Conservation (phyloP, 768 basidiomycete genomes). For the Podaxis rugospora region DNA sequence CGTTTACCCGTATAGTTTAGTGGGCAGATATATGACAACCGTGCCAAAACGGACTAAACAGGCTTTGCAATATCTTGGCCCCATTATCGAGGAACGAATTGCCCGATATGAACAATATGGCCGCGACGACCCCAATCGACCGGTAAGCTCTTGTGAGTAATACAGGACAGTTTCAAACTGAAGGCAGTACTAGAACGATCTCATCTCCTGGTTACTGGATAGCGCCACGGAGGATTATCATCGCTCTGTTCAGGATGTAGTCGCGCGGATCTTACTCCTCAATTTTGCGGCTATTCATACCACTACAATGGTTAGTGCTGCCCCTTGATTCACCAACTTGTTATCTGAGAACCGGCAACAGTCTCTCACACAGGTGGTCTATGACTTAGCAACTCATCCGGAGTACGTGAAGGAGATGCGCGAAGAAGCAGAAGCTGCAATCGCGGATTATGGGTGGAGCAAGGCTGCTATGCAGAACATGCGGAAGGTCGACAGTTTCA, state of each 20-base stretch:
- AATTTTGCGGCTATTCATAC: conserved; percentile 42
- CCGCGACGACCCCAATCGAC: neutral
- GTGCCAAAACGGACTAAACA: conserved; percentile 6
- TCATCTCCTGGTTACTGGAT: conserved; percentile 39
- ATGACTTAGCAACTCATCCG: conserved; percentile 1
- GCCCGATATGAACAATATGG: conserved; percentile 3
- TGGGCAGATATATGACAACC: conserved; percentile 12
- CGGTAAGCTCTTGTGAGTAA: neutral
- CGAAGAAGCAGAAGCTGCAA: conserved; percentile 34
- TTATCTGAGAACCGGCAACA: neutral
- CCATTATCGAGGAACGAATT: conserved; percentile 13
- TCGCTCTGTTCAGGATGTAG: conserved; percentile 19
- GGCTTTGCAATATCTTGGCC: conserved; percentile 6
- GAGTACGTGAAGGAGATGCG: conserved; percentile 27
- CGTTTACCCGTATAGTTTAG: neutral
- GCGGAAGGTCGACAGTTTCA: conserved; percentile 40
- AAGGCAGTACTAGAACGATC: neutral
- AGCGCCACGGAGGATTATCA: conserved; percentile 24
- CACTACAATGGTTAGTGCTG: conserved; percentile 26
- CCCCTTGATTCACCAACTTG: neutral
- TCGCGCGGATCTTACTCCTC: conserved; percentile 25
- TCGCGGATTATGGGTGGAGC: conserved; percentile 29
- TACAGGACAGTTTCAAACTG: neutral
- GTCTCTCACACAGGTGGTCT: conserved; percentile 21
- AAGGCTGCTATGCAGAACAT: conserved; percentile 31